Base-by-base conservation (phyloP, 345 rosid species). In the Gossypium mustelinum region DNA sequence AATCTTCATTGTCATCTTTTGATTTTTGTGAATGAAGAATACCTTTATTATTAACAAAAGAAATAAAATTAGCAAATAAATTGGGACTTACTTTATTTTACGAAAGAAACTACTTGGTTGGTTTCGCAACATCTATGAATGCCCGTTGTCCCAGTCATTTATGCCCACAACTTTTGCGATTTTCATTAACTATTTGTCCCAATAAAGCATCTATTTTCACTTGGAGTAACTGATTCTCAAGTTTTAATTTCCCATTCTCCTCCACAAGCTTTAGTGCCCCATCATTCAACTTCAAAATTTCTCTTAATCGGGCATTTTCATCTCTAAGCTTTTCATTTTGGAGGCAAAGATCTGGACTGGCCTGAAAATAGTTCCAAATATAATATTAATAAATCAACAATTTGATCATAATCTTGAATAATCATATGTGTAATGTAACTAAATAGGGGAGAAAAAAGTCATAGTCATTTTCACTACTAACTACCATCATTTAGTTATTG, bases 141-240 rank as follows among this genome's bases (percentile, higher is more conserved):
- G 51, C 50, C 2, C 14, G 9, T 64, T 41, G 6, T n/a, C 3
- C 69, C 25, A 9, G 44, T 64, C 16, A 64, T n/a, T 64, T 43
- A 41, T n/a, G 50, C 16, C 25, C 16, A 43, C 27, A 64, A n/a
- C 6, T 66, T 65, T 20, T 44, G 2, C 17, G 11, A 18, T 14
- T 71, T 9, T 57, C 52, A 71, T 54, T 11, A 58, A 56, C 29
- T 39, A 71, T 41, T n/a, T 71, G 59, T 27, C 62, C 74, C 13
- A 61, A 29, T 55, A 71, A 41, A 56, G 74, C 74, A 71, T 71
- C 74, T 8, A 56, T 54, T 34, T 71, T 50, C 64, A 71, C 64
- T 55, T 56, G 12, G 4, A 56, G 64, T n/a, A 71, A 7, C 51
- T 11, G 0, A 12, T 54, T 71, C 8, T 56, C 74, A 18, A 1